Percentiles rank a stretch among this genome's conserved stretches.
Evolutionary conservation across 2,329 filamentous ascomycete species (phyloP).

Genomic region (Fusarium zealandicum): DNA sequence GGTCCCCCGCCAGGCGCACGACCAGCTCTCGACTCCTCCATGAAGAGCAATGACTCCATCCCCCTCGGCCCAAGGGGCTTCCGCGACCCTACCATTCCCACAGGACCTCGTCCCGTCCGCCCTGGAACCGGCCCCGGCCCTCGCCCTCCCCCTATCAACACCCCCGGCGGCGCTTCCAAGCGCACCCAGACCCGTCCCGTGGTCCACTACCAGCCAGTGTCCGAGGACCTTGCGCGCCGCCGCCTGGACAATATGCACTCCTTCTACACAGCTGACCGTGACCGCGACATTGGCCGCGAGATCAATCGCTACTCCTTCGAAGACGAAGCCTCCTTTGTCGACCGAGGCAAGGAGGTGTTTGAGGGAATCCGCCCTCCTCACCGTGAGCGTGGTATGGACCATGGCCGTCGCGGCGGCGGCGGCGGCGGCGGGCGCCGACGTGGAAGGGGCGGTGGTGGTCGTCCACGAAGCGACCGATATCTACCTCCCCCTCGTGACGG

Average conservation of each 20-base stretch:
- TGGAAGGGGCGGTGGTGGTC: slow-evolving; percentile 39
- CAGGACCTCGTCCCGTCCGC: slow-evolving; percentile 51
- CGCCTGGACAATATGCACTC: slow-evolving; percentile 67
- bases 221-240: slow-evolving; percentile 67
- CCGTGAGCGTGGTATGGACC: slow-evolving; percentile 51
- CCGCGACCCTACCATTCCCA: slow-evolving; percentile 34
- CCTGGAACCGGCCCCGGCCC: slow-evolving; percentile 43
- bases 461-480: slow-evolving; percentile 46
- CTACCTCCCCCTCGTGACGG: slow-evolving; percentile 36
- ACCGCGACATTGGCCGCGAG: slow-evolving; percentile 54
- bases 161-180: slow-evolving; percentile 34
- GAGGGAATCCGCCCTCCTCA: slow-evolving; percentile 68
- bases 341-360: slow-evolving; percentile 75
- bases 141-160: slow-evolving; percentile 27
- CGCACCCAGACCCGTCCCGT: slow-evolving; percentile 53
- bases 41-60: slow-evolving; percentile 45
- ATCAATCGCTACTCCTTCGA: slow-evolving; percentile 79
- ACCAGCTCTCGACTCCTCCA: slow-evolving; percentile 24
- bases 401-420: slow-evolving; percentile 47
- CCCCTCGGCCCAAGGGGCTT: slow-evolving; percentile 48
- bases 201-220: slow-evolving; percentile 63
- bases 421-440: slow-evolving; percentile 46
- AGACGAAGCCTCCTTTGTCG: slow-evolving; percentile 69
- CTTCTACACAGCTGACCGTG: slow-evolving; percentile 53
- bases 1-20: slow-evolving; percentile 25